Percentiles rank a stretch among this genome's conserved stretches.
phyloP scores from a whole-genome alignment of 139 green algal species.

The Penium margaritaceum region DNA sequence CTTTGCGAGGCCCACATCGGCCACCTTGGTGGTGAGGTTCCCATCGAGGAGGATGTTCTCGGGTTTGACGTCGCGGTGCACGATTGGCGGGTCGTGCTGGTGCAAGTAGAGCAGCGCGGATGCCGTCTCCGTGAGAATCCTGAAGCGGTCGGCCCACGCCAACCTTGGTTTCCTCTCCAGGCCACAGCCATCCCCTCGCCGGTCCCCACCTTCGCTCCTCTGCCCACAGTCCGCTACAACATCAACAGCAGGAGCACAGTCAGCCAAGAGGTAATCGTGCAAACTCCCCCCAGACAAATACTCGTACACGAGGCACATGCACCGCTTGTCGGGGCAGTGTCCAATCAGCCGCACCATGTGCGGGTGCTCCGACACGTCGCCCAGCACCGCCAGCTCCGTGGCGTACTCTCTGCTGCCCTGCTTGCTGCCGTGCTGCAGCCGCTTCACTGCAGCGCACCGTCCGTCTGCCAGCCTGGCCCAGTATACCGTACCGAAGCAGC shows the following conservation, averaged over 20 bases:
- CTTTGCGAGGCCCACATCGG: conserved; percentile 5
- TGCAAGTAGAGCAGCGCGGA: conserved; percentile 1
- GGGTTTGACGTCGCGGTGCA: conserved; percentile 14
- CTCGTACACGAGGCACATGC: conserved; percentile 9
- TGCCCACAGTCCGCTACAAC: not conserved
- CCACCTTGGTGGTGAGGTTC: conserved; percentile 15
- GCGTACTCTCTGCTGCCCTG: not conserved
- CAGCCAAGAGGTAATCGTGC: conserved; percentile 7
- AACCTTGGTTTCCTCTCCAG: not conserved
- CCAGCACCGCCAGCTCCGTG: not conserved
- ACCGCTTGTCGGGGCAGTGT: not conserved
- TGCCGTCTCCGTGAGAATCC: not conserved
- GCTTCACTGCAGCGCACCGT: no score
- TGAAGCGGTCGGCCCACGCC: no score
- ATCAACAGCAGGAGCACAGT: not conserved
- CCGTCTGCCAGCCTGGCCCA: no score
- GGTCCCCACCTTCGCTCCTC: not conserved
- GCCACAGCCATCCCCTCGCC: not conserved
- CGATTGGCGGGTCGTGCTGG: not conserved
- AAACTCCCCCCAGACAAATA: not conserved
- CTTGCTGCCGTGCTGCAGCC: not conserved
- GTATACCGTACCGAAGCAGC: no score
- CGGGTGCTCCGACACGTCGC: not conserved
- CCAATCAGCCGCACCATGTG: conserved; percentile 6
- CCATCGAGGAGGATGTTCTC: conserved; percentile 9